Evolutionary conservation across 805 yeast genomes (phyloP).

Genomic region (Sugiyamaella lignohabitans): DNA sequence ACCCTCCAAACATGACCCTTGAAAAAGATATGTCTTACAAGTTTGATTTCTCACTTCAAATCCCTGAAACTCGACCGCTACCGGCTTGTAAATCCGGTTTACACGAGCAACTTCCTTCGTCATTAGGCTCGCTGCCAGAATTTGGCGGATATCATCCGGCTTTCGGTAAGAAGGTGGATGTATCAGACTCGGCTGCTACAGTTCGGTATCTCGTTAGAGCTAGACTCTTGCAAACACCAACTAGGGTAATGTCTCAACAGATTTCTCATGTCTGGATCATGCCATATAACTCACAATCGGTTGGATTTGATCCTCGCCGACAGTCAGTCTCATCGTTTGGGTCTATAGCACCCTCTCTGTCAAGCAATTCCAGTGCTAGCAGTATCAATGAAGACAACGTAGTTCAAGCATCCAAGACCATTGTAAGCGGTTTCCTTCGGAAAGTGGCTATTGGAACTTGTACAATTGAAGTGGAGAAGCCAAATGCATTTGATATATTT

Average conservation of each 20-base stretch:
- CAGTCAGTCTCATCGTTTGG: not conserved
- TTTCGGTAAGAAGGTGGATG: constrained; percentile 1
- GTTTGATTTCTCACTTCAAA: constrained; percentile 9
- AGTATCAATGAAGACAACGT: not conserved
- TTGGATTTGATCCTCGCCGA: not conserved
- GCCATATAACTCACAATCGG: constrained; percentile 1
- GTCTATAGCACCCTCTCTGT: not conserved
- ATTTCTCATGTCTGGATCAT: not conserved
- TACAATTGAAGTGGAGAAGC: constrained; percentile 1
- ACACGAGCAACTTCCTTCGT: constrained; percentile 11
- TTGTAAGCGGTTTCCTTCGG: not conserved
- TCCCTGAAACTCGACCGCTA: constrained; percentile 7
- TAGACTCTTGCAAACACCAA: not conserved
- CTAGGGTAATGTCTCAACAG: not conserved
- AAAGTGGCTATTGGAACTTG: not conserved
- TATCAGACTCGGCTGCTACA: constrained; percentile 10
- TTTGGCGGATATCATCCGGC: constrained; percentile 1
- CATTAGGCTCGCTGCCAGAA: constrained; percentile 10
- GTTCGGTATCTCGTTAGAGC: constrained; percentile 4
- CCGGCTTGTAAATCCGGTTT: constrained; percentile 5
- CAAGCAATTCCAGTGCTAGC: not conserved
- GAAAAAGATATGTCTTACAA: constrained; percentile 6
- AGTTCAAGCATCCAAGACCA: not conserved
- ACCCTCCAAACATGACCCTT: constrained; percentile 4
- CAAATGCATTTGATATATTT: not conserved